Percentiles rank a stretch among this genome's conserved stretches.
These are phyloP conservation scores for Magnolia officinalis DNA, from an alignment of 164 flowering plant species.

Conservation along the genomic window DNA sequence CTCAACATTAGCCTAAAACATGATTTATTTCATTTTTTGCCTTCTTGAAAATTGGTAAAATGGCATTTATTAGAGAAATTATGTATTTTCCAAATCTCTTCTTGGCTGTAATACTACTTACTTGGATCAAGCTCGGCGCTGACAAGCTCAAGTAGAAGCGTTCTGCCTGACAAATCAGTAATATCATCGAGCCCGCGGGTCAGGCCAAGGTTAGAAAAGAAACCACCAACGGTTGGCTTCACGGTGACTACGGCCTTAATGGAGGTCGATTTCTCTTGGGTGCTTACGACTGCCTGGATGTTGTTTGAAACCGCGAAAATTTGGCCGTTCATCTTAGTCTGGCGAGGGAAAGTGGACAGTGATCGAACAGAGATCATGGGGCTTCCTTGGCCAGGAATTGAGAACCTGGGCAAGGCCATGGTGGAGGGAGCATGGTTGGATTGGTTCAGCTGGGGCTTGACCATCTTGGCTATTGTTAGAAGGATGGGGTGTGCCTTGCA, in stretches of 20 bases:
- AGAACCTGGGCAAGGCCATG: not conserved
- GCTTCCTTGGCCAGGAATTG: not conserved
- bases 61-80: too few species aligned
- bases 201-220: constrained; percentile 20
- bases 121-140: constrained; percentile 61
- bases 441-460: constrained; percentile 14
- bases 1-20: too few species aligned
- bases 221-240: constrained; percentile 28
- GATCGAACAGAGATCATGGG: not conserved
- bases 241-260: constrained; percentile 53
- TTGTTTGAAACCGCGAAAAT: too few species aligned
- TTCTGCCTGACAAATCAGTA: constrained; percentile 33
- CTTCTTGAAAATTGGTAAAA: too few species aligned
- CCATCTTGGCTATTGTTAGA: constrained; percentile 1
- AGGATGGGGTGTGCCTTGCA: too few species aligned
- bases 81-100: too few species aligned
- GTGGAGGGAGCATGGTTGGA: not conserved
- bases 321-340: too few species aligned
- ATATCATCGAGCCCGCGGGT: constrained; percentile 15
- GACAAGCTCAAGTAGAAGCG: constrained; percentile 58
- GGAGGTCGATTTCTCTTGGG: not conserved
- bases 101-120: constrained; percentile 24
- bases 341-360: too few species aligned
- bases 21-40: too few species aligned
- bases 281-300: too few species aligned